Base-by-base conservation (phyloP, 164 flowering plant species). In the Brasenia schreberi region DNA sequence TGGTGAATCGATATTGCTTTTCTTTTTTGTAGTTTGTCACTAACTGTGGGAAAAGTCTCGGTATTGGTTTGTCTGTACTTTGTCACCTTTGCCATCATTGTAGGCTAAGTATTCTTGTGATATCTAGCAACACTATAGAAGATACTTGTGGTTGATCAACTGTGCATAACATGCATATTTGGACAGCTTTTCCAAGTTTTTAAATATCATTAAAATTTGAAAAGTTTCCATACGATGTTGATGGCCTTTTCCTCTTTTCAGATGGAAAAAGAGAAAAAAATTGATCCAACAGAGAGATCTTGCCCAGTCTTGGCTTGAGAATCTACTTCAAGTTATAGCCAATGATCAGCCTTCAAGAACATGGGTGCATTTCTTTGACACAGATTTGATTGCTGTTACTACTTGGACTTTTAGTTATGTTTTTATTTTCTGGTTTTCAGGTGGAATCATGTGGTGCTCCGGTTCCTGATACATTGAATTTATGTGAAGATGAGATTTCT, bases 181-280 rank as follows among this genome's bases (percentile, higher is more conserved):
- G 27, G 27, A 33, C 39, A 33, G 4, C 39, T 33, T 33, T 3
- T 33, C 39, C 39, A 33, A 33, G 39, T 33, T 33, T 23, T 33
- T 33, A 33, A 1, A 33, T 33, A 33, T 33, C 39, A 33, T 33
- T 33, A 33, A 33, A 33, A 33, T 33, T 33, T 33, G 39, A 3
- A 33, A 2, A 1, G 39, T 33, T 33, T 33, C 39, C 39, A 33
- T 33, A 33, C 39, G 39, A 33, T 33, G 39, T 33, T 33, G 39
- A 33, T 18, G 63, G 64, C 7, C 61, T 56, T 68, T 43, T 43
- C 44, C 17, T 69, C 66, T 19, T 7, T 79, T 61, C 82, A 95
- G 99, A 80, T 95, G 95, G 97, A 85, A 75, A 87, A 82, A 74
- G 95, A 88, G 79, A 81, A 77, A 76, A 76, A 95, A 88, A 74